Evolutionary conservation across 257 asterid genomes (phyloP), one percentile per base, ranked within the genome.

Genomic region (Nicotiana attenuata): DNA sequence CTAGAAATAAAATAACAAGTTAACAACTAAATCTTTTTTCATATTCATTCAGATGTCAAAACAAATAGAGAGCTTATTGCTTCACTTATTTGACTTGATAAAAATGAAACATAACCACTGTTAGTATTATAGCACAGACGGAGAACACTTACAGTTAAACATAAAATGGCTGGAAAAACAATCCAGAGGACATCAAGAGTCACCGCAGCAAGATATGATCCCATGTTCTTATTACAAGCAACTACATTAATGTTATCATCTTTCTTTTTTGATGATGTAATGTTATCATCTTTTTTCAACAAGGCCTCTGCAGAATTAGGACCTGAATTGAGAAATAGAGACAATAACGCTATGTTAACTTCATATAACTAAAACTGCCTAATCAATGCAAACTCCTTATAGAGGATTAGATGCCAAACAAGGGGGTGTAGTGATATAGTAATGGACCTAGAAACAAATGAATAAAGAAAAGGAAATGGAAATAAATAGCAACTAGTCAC

Each of bases 131-230:
- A 20, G 24, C 8, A 47, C 41, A 76, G 80, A 67, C 57, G 19
- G 52, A 82, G 57, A 86, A 61, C 31, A 90, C 98, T 96, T 88
- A 94, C 97, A 22, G 99, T 96, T 76, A 91, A 61, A 85, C 83
- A 87, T 71, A 90, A 87, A 81, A 87, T 71, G 82, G 76, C 87
- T 17, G 98, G 98, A 83, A 92, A 90, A 73, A 81, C 82, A 82
- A 90, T 82, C 87, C 83, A 83, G 82, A 90, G 79, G 87, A 81
- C 93, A 87, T 96, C 99, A 60, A 92, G 88, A 81, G 64, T 24
- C 84, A 89, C 61, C 33, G 83, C 85, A 38, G 52, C 83, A 59
- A 83, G 59, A 61, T 85, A 88, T 28, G 89, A 91, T 85, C 77
- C 83, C 83, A 89, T 84, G 73, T 80, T 86, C 89, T 87, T 92